phyloP scores from a whole-genome alignment of 768 basidiomycete species.

The Phaeolepiota aurea region DNA sequence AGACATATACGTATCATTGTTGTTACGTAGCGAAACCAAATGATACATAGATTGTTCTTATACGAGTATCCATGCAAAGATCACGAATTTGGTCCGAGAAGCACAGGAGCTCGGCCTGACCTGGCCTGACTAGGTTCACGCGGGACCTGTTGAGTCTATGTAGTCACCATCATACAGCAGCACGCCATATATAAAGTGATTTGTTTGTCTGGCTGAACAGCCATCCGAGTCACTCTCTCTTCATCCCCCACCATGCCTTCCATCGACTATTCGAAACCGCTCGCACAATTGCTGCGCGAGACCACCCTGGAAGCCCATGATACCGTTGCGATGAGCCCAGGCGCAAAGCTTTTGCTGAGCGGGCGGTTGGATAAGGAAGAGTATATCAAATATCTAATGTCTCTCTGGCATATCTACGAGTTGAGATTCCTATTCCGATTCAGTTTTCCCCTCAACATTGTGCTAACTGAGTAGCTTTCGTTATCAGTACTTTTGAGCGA shows the following conservation, averaged over 20 bases:
- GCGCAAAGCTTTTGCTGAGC: conserved; percentile 46
- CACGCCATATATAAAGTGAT: too few species aligned
- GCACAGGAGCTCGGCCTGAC: too few species aligned
- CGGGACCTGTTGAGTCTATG: too few species aligned
- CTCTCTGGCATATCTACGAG: conserved; percentile 77
- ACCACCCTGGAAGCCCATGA: conserved; percentile 48
- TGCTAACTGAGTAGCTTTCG: not conserved
- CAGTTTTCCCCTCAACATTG: not conserved
- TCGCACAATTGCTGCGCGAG: conserved; percentile 39
- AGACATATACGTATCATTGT: not conserved
- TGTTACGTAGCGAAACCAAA: not conserved
- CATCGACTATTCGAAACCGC: conserved; percentile 30
- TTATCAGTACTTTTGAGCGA: conserved; percentile 42
- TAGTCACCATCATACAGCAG: too few species aligned
- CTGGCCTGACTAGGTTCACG: too few species aligned
- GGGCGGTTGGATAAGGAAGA: conserved; percentile 55
- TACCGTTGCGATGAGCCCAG: conserved; percentile 45
- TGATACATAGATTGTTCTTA: not conserved
- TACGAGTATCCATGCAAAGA: not conserved
- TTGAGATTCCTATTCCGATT: conserved; percentile 25
- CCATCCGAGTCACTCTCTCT: conserved; percentile 4
- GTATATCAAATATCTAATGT: conserved; percentile 65
- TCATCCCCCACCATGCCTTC: conserved; percentile 24
- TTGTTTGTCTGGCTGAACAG: too few species aligned
- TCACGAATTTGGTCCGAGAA: too few species aligned